These are phyloP conservation scores for Saitozyma sp. DNA, from an alignment of 768 basidiomycete species.

Conservation along the genomic window DNA sequence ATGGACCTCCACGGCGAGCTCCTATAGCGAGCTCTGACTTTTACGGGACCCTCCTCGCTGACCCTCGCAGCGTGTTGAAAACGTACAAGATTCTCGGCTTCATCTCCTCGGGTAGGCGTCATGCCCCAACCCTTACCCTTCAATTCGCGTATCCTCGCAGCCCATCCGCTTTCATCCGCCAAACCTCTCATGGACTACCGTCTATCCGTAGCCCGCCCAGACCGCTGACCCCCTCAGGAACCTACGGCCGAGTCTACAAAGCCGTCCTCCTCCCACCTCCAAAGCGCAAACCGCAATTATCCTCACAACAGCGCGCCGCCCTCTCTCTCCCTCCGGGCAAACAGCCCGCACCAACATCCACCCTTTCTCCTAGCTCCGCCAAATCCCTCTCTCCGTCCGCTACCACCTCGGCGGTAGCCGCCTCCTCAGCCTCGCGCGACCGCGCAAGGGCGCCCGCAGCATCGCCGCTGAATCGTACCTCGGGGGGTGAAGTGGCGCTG, in stretches of 20 bases:
- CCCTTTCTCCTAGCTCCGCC: conserved; percentile 4
- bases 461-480: not conserved
- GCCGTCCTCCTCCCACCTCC: conserved; percentile 57
- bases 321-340: conserved; percentile 27
- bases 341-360: not conserved
- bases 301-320: conserved; percentile 14
- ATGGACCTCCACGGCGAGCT: not conserved
- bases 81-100: conserved; percentile 94
- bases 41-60: not conserved
- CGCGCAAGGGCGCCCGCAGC: not conserved
- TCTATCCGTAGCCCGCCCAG: not conserved
- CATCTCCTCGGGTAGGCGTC: conserved; percentile 76
- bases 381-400: conserved; percentile 10
- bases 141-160: too few species aligned
- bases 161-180: too few species aligned
- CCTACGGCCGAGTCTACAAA: conserved; percentile 98
- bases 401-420: conserved; percentile 10
- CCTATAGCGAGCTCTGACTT: not conserved
- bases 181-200: not conserved
- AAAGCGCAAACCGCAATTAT: conserved; percentile 7
- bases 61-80: conserved; percentile 60
- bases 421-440: conserved; percentile 9
- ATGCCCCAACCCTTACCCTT: too few species aligned
- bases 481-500: conserved; percentile 25
- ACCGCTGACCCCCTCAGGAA: conserved; percentile 51